Evolutionary conservation across 2,329 filamentous ascomycete genomes (phyloP).

Genomic region (Epichloe baconii): DNA sequence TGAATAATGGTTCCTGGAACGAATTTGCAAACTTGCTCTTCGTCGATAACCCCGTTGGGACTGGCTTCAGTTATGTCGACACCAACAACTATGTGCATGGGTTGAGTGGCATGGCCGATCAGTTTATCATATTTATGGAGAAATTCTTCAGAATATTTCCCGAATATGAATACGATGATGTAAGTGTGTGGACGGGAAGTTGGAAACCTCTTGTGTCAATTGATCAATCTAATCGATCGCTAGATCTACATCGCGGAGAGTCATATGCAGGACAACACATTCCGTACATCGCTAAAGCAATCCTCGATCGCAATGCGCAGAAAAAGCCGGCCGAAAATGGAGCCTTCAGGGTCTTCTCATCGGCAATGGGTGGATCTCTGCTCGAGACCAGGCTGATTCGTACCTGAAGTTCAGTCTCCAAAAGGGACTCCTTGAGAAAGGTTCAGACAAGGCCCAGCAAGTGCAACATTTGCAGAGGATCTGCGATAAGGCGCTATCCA

Average conservation of each 20-base stretch:
- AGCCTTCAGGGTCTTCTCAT: conserved; percentile 77
- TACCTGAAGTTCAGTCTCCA: conserved; percentile 76
- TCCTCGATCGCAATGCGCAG: conserved; percentile 75
- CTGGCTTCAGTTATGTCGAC: conserved; percentile 90
- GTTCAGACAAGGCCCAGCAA: conserved; percentile 46
- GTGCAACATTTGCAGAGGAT: conserved; percentile 56
- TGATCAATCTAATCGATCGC: neutral
- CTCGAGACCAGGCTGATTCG: conserved; percentile 75
- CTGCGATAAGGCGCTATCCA: conserved; percentile 51
- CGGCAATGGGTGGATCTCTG: conserved; percentile 95
- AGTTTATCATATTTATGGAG: conserved; percentile 80
- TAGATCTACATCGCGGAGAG: conserved; percentile 88
- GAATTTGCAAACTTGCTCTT: conserved; percentile 96
- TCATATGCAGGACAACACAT: conserved; percentile 97
- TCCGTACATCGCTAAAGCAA: conserved; percentile 86
- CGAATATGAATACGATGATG: conserved; percentile 82
- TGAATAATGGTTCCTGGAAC: conserved; percentile 95
- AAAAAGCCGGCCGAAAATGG: conserved; percentile 38
- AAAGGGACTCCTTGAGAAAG: conserved; percentile 56
- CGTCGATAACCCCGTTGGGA: conserved; percentile 93
- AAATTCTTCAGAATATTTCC: conserved; percentile 88
- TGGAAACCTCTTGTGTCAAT: too few relatives aligned
- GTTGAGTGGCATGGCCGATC: conserved; percentile 74
- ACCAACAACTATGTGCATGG: conserved; percentile 78
- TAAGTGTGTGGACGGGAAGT: conserved; percentile 33